Conservation (phyloP, 169 alveolate species). For the Plasmodium malariae region DNA sequence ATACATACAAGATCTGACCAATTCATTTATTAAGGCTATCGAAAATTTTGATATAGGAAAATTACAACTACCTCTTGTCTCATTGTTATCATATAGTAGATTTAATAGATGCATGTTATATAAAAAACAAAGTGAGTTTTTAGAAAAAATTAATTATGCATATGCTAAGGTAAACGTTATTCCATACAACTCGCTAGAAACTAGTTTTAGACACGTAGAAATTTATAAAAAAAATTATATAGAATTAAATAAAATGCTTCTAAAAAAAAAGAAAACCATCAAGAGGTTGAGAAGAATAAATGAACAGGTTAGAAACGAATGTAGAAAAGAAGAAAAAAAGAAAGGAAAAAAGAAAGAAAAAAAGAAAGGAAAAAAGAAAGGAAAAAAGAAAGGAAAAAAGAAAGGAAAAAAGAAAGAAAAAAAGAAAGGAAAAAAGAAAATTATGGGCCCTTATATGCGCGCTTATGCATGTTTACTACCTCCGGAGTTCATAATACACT, state of each 20-base stretch:
- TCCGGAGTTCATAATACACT: too few relatives aligned
- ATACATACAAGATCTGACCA: constrained; percentile 31
- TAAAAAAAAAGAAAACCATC: neutral
- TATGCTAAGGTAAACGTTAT: neutral
- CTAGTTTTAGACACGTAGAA: neutral
- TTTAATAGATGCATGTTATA: constrained; percentile 16
- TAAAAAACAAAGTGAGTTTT: constrained; percentile 7
- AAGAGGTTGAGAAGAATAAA: neutral
- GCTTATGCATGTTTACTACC: too few relatives aligned
- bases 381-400: too few relatives aligned
- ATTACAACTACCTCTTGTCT: neutral
- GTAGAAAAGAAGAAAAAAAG: too few relatives aligned
- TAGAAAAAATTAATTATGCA: constrained; percentile 18
- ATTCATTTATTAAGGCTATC: constrained; percentile 15
- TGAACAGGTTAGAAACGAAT: too few relatives aligned
- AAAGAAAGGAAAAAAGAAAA: too few relatives aligned
- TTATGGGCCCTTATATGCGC: too few relatives aligned
- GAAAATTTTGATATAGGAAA: constrained; percentile 22
- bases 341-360: too few relatives aligned
- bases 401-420: too few relatives aligned
- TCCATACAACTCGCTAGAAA: neutral
- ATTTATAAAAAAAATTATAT: neutral
- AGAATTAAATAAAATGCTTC: neutral
- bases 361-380: too few relatives aligned
- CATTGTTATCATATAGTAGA: constrained; percentile 38